These are phyloP conservation scores for Mycosphaerelloides madeirae DNA, from an alignment of 2,329 filamentous ascomycete species.

Conservation along the genomic window DNA sequence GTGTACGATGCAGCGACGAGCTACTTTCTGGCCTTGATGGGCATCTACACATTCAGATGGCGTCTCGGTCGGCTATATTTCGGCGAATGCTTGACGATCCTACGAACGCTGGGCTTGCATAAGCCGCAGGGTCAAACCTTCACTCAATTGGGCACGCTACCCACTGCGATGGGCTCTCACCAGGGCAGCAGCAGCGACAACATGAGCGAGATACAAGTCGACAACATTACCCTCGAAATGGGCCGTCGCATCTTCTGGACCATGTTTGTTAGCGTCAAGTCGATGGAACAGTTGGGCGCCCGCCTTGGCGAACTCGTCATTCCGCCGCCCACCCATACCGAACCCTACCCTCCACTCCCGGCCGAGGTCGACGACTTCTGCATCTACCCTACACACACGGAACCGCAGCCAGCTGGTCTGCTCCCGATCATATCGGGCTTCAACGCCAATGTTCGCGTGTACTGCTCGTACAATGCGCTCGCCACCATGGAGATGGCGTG, in stretches of 20 bases:
- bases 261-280: conserved; percentile 65
- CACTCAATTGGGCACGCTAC: conserved; percentile 36
- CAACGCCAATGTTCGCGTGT: conserved; percentile 72
- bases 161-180: conserved; percentile 33
- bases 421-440: conserved; percentile 74
- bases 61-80: conserved; percentile 65
- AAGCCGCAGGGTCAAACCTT: conserved; percentile 48
- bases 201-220: conserved; percentile 35
- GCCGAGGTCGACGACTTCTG: conserved; percentile 79
- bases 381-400: conserved; percentile 66
- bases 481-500: conserved; percentile 78
- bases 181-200: conserved; percentile 33
- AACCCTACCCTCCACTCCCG: conserved; percentile 74
- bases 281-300: conserved; percentile 71
- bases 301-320: conserved; percentile 68
- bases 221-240: conserved; percentile 50
- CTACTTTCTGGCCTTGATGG: conserved; percentile 66
- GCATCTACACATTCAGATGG: conserved; percentile 64
- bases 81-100: conserved; percentile 65
- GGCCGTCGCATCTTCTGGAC: conserved; percentile 72
- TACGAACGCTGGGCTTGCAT: conserved; percentile 63
- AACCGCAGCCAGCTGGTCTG: conserved; percentile 62
- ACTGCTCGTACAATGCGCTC: conserved; percentile 72
- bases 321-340: conserved; percentile 67
- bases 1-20: conserved; percentile 66